phyloP scores from a whole-genome alignment of 345 rosid genomes.

The Murraya koenigii region DNA sequence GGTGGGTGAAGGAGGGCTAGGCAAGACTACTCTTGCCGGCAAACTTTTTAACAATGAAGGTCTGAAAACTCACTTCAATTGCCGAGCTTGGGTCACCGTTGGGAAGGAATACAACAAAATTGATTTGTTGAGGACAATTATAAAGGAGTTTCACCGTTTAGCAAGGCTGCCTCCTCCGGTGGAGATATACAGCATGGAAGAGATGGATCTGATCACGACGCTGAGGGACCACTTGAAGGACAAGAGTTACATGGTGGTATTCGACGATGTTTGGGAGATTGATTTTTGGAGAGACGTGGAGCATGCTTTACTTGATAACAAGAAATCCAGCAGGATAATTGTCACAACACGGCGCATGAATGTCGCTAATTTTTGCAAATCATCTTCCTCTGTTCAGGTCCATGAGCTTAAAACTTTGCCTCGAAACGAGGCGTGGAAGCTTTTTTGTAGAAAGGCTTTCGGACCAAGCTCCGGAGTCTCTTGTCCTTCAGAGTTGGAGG shows the following conservation, averaged over 20 bases:
- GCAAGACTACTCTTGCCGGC: too few relatives aligned
- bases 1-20: neutral
- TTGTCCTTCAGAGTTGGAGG: conserved; percentile 14
- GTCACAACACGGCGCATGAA: conserved; percentile 11
- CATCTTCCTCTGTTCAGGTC: neutral
- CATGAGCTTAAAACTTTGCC: conserved; percentile 11
- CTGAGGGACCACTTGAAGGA: conserved; percentile 5
- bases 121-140: neutral
- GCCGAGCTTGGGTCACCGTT: too few relatives aligned
- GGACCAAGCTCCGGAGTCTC: neutral
- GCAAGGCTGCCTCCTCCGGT: neutral
- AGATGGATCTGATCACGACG: neutral
- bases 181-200: conserved; percentile 3
- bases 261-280: conserved; percentile 20
- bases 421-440: neutral
- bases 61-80: too few relatives aligned
- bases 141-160: neutral
- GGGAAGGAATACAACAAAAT: neutral
- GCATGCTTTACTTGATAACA: conserved; percentile 16
- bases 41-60: too few relatives aligned
- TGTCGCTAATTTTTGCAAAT: neutral
- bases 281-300: conserved; percentile 20
- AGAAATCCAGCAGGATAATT: conserved; percentile 12
- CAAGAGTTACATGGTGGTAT: conserved; percentile 16
- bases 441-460: conserved; percentile 14